Conservation (phyloP, 306 rosid genomes). For the Sicyos baderoa region DNA sequence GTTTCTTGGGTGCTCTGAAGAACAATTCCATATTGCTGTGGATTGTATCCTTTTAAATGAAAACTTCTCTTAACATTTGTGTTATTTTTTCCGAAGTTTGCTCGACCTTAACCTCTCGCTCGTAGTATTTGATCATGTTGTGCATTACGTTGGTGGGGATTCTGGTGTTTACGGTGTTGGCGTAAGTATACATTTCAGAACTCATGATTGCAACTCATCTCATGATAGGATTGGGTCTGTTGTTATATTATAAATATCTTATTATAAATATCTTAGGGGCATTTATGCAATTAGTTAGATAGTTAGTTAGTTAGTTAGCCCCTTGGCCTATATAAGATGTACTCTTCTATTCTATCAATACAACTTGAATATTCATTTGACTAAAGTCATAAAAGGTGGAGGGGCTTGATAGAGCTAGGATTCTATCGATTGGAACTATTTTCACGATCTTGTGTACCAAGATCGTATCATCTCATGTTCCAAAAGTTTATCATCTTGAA, state of each 20-base stretch:
- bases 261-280: no score
- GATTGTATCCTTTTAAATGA: slow-evolving; percentile 62
- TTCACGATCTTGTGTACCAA: no score
- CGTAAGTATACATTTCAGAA: slow-evolving; percentile 46
- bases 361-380: no score
- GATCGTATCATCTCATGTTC: not conserved
- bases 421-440: no score
- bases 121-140: slow-evolving; percentile 67
- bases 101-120: slow-evolving; percentile 49
- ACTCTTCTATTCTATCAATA: no score
- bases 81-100: not conserved
- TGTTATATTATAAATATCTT: no score
- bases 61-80: not conserved
- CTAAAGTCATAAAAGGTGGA: no score
- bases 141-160: slow-evolving; percentile 71
- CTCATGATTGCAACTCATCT: not conserved
- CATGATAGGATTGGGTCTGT: no score
- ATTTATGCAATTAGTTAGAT: no score
- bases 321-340: no score
- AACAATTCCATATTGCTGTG: slow-evolving; percentile 61
- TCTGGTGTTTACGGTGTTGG: slow-evolving; percentile 81
- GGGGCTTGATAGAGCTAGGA: no score
- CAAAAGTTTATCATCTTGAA: not conserved
- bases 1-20: slow-evolving; percentile 85
- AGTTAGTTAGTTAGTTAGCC: no score